Evolutionary conservation across 495 filamentous ascomycete species (phyloP).

Genomic region (Darksidea phi): DNA sequence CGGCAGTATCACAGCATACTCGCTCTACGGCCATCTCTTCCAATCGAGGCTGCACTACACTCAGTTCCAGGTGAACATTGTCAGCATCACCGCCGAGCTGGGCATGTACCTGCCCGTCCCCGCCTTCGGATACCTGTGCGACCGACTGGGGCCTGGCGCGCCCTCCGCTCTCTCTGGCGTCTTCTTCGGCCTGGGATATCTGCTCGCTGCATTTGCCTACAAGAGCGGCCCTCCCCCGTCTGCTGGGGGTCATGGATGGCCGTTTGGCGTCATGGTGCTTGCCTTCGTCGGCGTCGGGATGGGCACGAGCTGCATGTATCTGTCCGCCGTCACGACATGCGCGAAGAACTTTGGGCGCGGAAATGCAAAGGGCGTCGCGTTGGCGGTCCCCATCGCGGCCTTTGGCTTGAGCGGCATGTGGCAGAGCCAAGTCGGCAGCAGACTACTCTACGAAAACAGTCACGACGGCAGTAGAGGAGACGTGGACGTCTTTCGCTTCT

Average conservation of each 20-base stretch:
- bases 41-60: conserved; percentile 79
- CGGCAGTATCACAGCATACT: conserved; percentile 59
- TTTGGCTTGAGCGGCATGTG: conserved; percentile 95
- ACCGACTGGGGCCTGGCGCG: conserved; percentile 75
- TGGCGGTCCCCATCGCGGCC: conserved; percentile 86
- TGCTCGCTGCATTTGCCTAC: conserved; percentile 78
- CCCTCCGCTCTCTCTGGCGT: conserved; percentile 68
- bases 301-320: conserved; percentile 82
- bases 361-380: conserved; percentile 80
- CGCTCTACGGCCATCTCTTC: conserved; percentile 85
- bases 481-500: conserved; percentile 82
- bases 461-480: conserved; percentile 67
- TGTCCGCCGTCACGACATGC: conserved; percentile 83
- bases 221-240: conserved; percentile 57
- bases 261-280: conserved; percentile 77
- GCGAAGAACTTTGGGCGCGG: conserved; percentile 95
- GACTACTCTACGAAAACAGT: conserved; percentile 65
- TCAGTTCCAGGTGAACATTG: conserved; percentile 85
- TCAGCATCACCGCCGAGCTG: conserved; percentile 79
- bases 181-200: conserved; percentile 77
- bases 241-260: conserved; percentile 61
- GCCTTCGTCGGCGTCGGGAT: conserved; percentile 79
- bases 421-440: conserved; percentile 83
- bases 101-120: conserved; percentile 88
- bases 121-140: conserved; percentile 85